A percentile compares a stretch with the other conserved stretches of the same genome.
Conservation (phyloP, 306 rosid genomes). For the Malus sieversii region DNA sequence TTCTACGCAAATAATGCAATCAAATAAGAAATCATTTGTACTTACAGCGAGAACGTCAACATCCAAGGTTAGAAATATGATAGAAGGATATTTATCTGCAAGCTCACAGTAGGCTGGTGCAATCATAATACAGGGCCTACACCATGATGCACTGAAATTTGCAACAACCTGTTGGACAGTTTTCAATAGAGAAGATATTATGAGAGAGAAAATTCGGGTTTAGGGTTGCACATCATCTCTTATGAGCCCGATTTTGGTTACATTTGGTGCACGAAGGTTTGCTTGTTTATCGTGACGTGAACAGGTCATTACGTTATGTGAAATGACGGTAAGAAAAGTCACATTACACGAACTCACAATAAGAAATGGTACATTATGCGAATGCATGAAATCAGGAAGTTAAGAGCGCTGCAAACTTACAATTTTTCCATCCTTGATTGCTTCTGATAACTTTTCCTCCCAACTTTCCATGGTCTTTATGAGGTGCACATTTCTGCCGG, state of each 20-base stretch:
- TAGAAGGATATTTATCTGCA: conserved; percentile 60
- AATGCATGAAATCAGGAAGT: background rate
- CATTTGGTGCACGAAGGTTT: background rate
- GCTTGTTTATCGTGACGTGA: no score
- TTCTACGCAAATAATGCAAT: background rate
- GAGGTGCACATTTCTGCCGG: conserved; percentile 55
- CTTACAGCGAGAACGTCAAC: conserved; percentile 82
- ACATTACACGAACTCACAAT: background rate
- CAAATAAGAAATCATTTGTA: background rate
- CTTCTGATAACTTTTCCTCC: conserved; percentile 69
- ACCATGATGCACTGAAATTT: conserved; percentile 80
- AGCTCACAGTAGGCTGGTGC: conserved; percentile 53
- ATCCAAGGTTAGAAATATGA: conserved; percentile 58
- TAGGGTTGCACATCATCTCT: background rate
- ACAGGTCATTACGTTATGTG: no score
- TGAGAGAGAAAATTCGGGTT: background rate
- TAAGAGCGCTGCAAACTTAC: conserved; percentile 35
- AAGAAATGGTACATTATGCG: background rate
- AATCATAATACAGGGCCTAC: conserved; percentile 64
- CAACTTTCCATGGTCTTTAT: conserved; percentile 56
- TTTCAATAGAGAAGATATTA: background rate
- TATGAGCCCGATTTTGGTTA: background rate
- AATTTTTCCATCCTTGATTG: conserved; percentile 54
- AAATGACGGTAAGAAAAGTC: background rate
- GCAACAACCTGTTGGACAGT: conserved; percentile 52